Evolutionary conservation across 2,329 filamentous ascomycete genomes (phyloP), one percentile per base, ranked within the genome.

Genomic region (Tricladium varicosporioides): DNA sequence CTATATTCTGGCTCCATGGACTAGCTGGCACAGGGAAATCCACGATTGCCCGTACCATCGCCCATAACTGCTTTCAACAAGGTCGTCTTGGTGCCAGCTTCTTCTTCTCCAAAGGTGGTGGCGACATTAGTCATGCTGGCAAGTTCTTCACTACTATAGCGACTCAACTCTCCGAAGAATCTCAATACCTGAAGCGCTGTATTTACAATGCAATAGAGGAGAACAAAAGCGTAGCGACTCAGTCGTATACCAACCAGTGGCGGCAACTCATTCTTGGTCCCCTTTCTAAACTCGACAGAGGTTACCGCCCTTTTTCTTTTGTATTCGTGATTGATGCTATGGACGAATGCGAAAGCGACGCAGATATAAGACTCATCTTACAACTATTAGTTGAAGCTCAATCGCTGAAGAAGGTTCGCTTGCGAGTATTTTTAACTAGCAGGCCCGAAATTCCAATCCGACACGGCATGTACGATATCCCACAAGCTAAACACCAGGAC

Each of bases 261-360:
- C 15, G 77, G 65, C 44, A 79, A 63, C 61, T 79, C 75, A 54
- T 78, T 69, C 1, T 72, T 59, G 5, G 70, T 73, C 8, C 79
- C 60, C 13, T 74, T 54, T 43, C 77, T 63, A 43, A 57, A n/a
- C 52, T 65, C 19, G 55, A 57, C 44, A 44, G 36, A n/a, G n/a
- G 18, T 16, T 13, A 1, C 15, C 48, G 9, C 16, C 18, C 7
- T 5, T 49, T 27, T 8, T 40, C 49, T 2, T 58, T 48, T 27
- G 44, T 68, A 16, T 18, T 71, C n/a, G 62, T 71, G 0, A 61
- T 71, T 15, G 68, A 71, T 59, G 66, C 69, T 0, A 58, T 71
- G 27, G 67, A 71, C 58, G 65, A 71, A 52, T 71, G 66, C 50
- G 65, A 65, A 8, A 18, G 33, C 5, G 57, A 66, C 13, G 48